Conservation (phyloP, 495 filamentous ascomycete genomes). For the Xylaria acuta region DNA sequence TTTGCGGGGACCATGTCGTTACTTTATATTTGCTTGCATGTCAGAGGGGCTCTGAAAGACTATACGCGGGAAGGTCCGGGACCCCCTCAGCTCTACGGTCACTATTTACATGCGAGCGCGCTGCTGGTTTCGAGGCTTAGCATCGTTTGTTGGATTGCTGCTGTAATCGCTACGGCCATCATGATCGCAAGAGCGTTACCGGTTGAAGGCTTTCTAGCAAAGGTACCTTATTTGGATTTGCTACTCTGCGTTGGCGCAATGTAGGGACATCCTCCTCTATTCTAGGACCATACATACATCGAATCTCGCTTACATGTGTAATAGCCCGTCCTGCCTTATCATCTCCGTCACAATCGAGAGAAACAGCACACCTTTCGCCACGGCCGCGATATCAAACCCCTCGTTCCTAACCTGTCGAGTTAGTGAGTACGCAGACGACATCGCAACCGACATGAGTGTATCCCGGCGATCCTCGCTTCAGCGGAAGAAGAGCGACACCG, state of each 20-base stretch:
- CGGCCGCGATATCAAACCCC: constrained; percentile 27
- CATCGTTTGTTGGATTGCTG: constrained; percentile 36
- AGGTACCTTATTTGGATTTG: constrained; percentile 34
- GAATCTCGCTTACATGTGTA: background rate
- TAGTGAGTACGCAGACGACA: constrained; percentile 31
- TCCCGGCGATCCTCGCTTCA: constrained; percentile 39
- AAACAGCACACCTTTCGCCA: constrained; percentile 36
- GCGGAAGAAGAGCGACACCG: constrained; percentile 32
- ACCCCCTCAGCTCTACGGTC: constrained; percentile 36
- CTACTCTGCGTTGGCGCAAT: constrained; percentile 36
- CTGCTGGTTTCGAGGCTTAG: constrained; percentile 38
- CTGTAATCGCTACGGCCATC: constrained; percentile 35
- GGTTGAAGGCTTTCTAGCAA: constrained; percentile 25
- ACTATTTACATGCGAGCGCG: constrained; percentile 40
- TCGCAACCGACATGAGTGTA: constrained; percentile 35
- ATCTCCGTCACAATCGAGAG: constrained; percentile 40
- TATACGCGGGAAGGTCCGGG: constrained; percentile 27
- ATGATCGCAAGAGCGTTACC: constrained; percentile 31
- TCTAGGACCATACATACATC: background rate
- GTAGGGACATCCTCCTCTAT: constrained; percentile 26
- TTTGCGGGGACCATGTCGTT: constrained; percentile 35
- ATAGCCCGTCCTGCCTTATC: constrained; percentile 35
- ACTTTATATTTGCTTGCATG: constrained; percentile 38
- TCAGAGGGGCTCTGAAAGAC: constrained; percentile 34
- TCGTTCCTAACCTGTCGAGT: constrained; percentile 31